Evolutionary conservation across 2,329 filamentous ascomycete genomes (phyloP), one percentile per base, ranked within the genome.

Genomic region (Aspergillus aculeatus): DNA sequence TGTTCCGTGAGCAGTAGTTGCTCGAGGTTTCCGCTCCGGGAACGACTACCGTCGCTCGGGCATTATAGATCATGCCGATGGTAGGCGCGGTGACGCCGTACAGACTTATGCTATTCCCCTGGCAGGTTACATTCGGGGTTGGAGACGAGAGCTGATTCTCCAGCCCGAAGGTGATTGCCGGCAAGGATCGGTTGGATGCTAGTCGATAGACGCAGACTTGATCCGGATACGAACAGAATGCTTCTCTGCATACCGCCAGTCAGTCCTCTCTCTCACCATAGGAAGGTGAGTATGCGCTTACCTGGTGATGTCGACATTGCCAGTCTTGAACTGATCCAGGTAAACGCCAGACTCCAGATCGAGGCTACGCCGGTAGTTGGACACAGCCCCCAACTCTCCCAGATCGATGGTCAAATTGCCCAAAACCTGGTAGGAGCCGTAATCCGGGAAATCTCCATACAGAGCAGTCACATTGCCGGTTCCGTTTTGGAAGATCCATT

Each of bases 161-260:
- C 2, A 84, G 68, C 2, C 64, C 66, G 9, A 84, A 56, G 0
- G 70, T 71, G 0, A 84, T 62, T 0, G 54, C 59, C 2, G 82
- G 81, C 2, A 84, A 68, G 0, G 62, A 51, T 2, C 26, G 41
- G 0, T 66, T 65, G 0, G 75, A 74, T 0, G 58, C 55, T 2
- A 80, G 48, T 2, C 68, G 62, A 50, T 79, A 80, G 1, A 78
- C 71, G 48, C 78, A 80, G 7, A 77, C 72, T 29, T 76, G 69
- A 56, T 79, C 73, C 0, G 78, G 77, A 41, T 74, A 74, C 0
- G 64, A 67, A 54, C 68, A 70, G 35, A 66, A 67, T 1, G 56
- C 52, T n/a, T 50, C 52, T 32, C 53, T 59, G 21, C 7, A n/a
- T 9, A 16, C 3, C 23, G 21, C 47, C 29, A 12, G 38, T 6